Percentiles rank a stretch among this genome's conserved stretches.
Conservation (phyloP, 768 basidiomycete genomes). For the Phaeolepiota aurea region DNA sequence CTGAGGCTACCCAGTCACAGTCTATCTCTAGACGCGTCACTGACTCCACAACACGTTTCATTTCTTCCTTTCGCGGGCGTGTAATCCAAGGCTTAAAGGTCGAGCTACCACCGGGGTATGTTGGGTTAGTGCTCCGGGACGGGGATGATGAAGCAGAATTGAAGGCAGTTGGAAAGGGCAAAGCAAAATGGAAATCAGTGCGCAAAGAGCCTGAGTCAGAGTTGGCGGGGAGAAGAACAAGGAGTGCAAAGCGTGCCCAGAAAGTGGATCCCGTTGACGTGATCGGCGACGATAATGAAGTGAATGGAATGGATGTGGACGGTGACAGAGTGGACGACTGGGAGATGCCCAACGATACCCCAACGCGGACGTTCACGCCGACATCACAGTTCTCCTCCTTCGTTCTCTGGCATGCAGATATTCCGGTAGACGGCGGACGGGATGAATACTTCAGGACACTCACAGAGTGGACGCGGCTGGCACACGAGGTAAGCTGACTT, state of each 20-base stretch:
- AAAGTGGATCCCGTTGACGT: constrained; percentile 10
- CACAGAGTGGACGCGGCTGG: constrained; percentile 62
- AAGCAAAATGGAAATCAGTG: constrained; percentile 9
- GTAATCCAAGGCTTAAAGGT: constrained; percentile 59
- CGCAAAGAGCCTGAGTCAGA: constrained; percentile 8
- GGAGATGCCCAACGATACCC: constrained; percentile 9
- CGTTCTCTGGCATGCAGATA: constrained; percentile 72
- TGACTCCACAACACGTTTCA: constrained; percentile 29
- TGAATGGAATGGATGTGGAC: constrained; percentile 10
- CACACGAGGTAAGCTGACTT: constrained; percentile 43
- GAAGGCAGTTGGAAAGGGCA: constrained; percentile 6
- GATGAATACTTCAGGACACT: constrained; percentile 69
- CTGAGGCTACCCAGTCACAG: neutral
- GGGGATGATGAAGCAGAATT: constrained; percentile 9
- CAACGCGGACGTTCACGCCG: constrained; percentile 32
- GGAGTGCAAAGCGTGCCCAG: constrained; percentile 16
- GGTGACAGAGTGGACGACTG: neutral
- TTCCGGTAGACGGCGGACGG: constrained; percentile 53
- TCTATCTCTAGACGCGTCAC: constrained; percentile 13
- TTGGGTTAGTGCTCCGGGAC: constrained; percentile 51
- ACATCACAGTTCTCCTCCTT: constrained; percentile 55
- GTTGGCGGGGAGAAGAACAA: constrained; percentile 13
- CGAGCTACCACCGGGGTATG: constrained; percentile 56
- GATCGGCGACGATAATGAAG: constrained; percentile 15
- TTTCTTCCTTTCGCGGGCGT: constrained; percentile 72